A percentile compares a stretch with the other conserved stretches of the same genome.
Conservation (phyloP, 441 rosid species). For the Erodium texanum region DNA sequence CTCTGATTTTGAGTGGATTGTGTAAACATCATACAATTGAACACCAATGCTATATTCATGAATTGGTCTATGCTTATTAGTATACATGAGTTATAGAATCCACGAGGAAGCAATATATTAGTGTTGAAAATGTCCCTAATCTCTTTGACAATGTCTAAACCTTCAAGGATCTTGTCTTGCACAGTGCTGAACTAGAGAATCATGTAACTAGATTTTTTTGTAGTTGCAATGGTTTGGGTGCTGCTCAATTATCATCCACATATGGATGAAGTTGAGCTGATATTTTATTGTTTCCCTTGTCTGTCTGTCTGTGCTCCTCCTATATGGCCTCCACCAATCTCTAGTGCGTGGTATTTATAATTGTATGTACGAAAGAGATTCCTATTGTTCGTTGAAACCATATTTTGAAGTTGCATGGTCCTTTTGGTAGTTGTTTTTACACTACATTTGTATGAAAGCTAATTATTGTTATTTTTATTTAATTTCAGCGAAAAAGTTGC, state of each 20-base stretch:
- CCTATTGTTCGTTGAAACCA: too few species aligned
- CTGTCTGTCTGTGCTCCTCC: background rate
- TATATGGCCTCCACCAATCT: too few species aligned
- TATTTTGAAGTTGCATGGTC: too few species aligned
- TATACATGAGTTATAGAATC: background rate
- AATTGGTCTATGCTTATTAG: background rate
- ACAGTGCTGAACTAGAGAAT: background rate
- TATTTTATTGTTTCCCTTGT: background rate
- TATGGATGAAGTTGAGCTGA: too few species aligned
- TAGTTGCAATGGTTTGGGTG: too few species aligned
- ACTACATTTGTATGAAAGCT: background rate
- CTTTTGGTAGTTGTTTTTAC: background rate
- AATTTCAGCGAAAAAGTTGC: conserved; percentile 72
- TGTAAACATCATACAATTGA: background rate
- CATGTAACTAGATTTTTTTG: too few species aligned
- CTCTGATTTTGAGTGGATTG: background rate
- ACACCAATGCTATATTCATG: background rate
- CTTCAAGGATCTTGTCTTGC: too few species aligned
- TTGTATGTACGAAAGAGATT: background rate
- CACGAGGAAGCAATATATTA: background rate
- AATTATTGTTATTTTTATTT: conserved; percentile 8
- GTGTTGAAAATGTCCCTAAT: background rate
- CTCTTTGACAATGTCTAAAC: too few species aligned
- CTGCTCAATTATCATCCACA: too few species aligned
- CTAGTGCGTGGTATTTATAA: too few species aligned